phyloP scores from a whole-genome alignment of 164 flowering plant species.

The Platanus orientalis region DNA sequence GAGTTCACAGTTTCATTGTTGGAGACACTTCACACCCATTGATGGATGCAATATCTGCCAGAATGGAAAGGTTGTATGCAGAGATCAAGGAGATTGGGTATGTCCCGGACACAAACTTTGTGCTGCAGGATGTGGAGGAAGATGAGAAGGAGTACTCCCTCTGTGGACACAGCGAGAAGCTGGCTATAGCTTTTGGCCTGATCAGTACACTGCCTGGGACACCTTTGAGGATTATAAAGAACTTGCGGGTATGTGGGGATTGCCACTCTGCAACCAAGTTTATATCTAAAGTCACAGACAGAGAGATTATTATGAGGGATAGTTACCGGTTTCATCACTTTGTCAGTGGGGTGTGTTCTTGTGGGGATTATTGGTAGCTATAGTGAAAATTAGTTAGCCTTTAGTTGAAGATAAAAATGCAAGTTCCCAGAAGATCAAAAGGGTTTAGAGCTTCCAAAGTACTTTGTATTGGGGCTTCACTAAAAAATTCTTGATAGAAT shows the following conservation, averaged over 20 bases:
- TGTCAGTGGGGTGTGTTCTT: conserved; percentile 29
- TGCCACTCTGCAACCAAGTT: conserved; percentile 38
- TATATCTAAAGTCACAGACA: conserved; percentile 25
- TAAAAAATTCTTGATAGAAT: not conserved
- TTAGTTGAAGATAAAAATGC: not conserved
- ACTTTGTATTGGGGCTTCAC: not conserved
- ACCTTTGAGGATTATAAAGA: conserved; percentile 38
- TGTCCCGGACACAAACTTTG: conserved; percentile 33
- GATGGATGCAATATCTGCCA: conserved; percentile 21
- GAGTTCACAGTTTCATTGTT: conserved; percentile 30
- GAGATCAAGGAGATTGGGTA: conserved; percentile 34
- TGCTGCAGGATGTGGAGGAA: conserved; percentile 33
- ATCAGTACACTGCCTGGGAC: conserved; percentile 24
- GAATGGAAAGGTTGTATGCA: conserved; percentile 23
- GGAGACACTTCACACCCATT: conserved; percentile 33
- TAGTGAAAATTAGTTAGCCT: not conserved
- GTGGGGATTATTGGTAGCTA: conserved; percentile 32
- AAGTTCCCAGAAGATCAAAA: not conserved
- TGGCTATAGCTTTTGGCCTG: conserved; percentile 40
- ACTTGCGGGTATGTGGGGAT: conserved; percentile 38
- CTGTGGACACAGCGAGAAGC: conserved; percentile 42
- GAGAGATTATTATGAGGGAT: conserved; percentile 40
- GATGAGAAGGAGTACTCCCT: conserved; percentile 30
- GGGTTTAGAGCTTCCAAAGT: not conserved
- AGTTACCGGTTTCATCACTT: conserved; percentile 34